Conservation (phyloP, 2,329 filamentous ascomycete genomes). For the Sporothrix euskadiensis region DNA sequence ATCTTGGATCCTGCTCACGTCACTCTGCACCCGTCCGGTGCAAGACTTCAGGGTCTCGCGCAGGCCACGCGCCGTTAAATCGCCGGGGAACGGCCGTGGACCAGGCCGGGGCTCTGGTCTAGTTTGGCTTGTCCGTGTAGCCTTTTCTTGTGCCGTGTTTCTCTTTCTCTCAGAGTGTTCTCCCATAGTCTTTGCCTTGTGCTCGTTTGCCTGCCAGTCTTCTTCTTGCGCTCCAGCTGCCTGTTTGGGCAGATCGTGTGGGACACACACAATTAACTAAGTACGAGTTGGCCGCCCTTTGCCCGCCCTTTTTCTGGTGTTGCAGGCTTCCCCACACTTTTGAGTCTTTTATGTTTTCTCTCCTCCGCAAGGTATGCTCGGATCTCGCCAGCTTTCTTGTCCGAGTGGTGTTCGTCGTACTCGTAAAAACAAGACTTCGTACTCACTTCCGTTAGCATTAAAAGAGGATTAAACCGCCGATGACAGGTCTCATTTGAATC, state of each 20-base stretch:
- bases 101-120: neutral
- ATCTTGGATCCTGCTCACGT: conserved; percentile 11
- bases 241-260: conserved; percentile 11
- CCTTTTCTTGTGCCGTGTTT: neutral
- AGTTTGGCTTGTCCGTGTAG: neutral
- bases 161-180: too few relatives aligned
- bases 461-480: neutral
- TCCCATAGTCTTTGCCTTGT: too few relatives aligned
- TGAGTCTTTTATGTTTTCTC: too few relatives aligned
- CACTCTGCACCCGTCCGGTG: neutral
- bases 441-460: neutral
- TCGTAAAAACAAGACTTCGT: neutral
- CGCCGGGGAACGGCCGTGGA: conserved; percentile 5
- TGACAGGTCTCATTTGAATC: neutral
- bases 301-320: neutral
- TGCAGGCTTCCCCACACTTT: conserved; percentile 8
- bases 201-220: neutral
- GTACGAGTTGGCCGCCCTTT: neutral
- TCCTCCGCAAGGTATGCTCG: neutral
- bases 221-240: neutral
- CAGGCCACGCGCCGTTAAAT: neutral
- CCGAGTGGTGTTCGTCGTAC: neutral
- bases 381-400: neutral
- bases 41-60: neutral
- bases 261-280: neutral